Conservation (phyloP, 2,329 filamentous ascomycete species). For the Aspergillus tanneri region DNA sequence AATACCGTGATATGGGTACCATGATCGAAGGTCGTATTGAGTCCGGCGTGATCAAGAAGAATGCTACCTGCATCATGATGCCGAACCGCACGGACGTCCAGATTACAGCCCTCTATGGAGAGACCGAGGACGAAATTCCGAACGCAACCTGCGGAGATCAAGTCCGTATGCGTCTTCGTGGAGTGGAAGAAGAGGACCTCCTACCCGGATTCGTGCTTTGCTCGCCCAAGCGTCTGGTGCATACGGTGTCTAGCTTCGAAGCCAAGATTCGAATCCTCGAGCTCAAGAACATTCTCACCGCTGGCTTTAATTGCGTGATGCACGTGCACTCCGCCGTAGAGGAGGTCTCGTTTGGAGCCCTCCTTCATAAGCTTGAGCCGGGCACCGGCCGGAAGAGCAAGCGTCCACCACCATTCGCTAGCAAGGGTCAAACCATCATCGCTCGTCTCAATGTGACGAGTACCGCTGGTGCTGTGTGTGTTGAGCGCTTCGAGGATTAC, state of each 20-base stretch:
- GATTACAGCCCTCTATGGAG: conserved; percentile 83
- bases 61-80: conserved; percentile 86
- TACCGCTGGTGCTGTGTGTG: conserved; percentile 80
- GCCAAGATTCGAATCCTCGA: conserved; percentile 96
- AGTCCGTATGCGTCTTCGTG: conserved; percentile 84
- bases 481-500: conserved; percentile 95
- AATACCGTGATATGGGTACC: conserved; percentile 96
- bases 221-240: conserved; percentile 87
- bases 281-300: conserved; percentile 87
- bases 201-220: conserved; percentile 94
- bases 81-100: conserved; percentile 82
- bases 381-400: conserved; percentile 93
- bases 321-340: conserved; percentile 97
- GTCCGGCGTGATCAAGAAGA: conserved; percentile 90
- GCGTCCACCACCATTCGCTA: conserved; percentile 86
- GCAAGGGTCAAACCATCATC: conserved; percentile 77
- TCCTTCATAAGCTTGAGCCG: conserved; percentile 94
- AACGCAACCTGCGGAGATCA: conserved; percentile 90
- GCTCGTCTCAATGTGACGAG: conserved; percentile 85
- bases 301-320: conserved; percentile 96
- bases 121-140: conserved; percentile 88
- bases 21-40: conserved; percentile 98
- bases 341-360: conserved; percentile 85
- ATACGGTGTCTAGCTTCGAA: conserved; percentile 86
- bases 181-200: conserved; percentile 96